Percentiles rank a stretch among this genome's conserved stretches.
These are phyloP conservation scores for Clonostachys rosea DNA, from an alignment of 2,329 filamentous ascomycete genomes.

Conservation along the genomic window DNA sequence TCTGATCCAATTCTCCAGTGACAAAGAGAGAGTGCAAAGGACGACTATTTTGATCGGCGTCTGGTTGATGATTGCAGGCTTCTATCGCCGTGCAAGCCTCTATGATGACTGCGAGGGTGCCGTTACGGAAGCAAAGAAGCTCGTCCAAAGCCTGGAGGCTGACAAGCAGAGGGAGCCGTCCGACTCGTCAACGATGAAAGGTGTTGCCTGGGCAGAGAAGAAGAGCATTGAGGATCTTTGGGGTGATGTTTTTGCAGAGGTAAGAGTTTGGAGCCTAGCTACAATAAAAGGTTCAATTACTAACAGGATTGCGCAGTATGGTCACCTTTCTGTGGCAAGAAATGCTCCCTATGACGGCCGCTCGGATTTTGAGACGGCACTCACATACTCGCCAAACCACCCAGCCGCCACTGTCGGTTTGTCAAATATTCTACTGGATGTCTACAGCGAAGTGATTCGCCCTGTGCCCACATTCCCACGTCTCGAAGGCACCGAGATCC, in stretches of 20 bases:
- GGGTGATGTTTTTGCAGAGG: constrained; percentile 80
- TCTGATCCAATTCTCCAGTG: constrained; percentile 48
- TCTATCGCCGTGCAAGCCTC: constrained; percentile 80
- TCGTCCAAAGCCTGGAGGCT: constrained; percentile 67
- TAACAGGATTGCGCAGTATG: constrained; percentile 47
- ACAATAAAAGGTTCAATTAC: neutral
- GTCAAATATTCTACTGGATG: constrained; percentile 80
- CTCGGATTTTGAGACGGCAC: constrained; percentile 73
- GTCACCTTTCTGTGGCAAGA: constrained; percentile 59
- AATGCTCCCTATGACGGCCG: constrained; percentile 64
- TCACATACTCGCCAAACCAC: constrained; percentile 78
- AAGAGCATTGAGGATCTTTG: constrained; percentile 81
- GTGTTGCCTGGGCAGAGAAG: constrained; percentile 71
- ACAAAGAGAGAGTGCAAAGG: constrained; percentile 44
- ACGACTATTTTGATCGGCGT: constrained; percentile 63
- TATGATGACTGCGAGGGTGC: constrained; percentile 77
- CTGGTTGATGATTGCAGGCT: constrained; percentile 85
- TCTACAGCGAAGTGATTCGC: constrained; percentile 67
- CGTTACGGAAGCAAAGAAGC: constrained; percentile 73
- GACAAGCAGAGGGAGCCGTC: constrained; percentile 60
- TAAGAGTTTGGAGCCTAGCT: constrained; percentile 33
- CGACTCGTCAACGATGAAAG: constrained; percentile 56
- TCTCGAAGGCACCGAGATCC: constrained; percentile 14
- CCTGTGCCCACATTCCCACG: constrained; percentile 49
- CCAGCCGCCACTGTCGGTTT: constrained; percentile 75